Base-by-base conservation (phyloP, 495 filamentous ascomycete species). In the Penicillium psychrofluorescens region DNA sequence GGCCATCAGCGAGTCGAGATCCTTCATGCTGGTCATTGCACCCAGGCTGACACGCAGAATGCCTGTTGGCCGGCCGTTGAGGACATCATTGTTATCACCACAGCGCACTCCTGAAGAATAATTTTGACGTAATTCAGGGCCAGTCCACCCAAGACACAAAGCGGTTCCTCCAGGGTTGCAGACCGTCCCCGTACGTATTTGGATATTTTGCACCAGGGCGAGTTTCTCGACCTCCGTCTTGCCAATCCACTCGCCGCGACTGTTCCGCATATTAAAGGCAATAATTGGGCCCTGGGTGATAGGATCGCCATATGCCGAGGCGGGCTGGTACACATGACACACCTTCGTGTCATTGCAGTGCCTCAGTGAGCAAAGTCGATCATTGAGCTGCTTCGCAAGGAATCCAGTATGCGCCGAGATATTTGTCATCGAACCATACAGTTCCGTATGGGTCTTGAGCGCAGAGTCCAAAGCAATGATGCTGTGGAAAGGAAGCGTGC, bases 111-210 rank as follows among this genome's bases (percentile, higher is more conserved):
- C 91, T 2, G 83, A 77, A 1, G 79, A 84, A 56, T 88, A 95
- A 51, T 92, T 89, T 37, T 74, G 73, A 49, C 76, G 81, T 70
- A 95, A 83, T 59, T 95, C 88, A 72, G 80, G 80, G 3, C 84
- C 79, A 39, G 80, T 74, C 44, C 94, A 75, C 1, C 74, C 72
- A 13, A 95, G 74, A 28, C 75, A 76, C 0, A 64, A 54, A 12
- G 89, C 81, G 37, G 94, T 78, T 9, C 91, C 89, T 7, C 90
- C 91, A 0, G 91, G 91, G 50, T 95, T 95, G 67, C 91, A 97
- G 30, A 95, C 73, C 0, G 88, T 85, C 7, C 91, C 91, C 6
- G 86, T 90, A 4, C 91, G 74, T 8, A 95, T 60, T 51, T 95
- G 87, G 37, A 95, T 83, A 28, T 79, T 75, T 50, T 85, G 86